phyloP scores from a whole-genome alignment of 2,329 filamentous ascomycete species.

The Corinectria fuckeliana region DNA sequence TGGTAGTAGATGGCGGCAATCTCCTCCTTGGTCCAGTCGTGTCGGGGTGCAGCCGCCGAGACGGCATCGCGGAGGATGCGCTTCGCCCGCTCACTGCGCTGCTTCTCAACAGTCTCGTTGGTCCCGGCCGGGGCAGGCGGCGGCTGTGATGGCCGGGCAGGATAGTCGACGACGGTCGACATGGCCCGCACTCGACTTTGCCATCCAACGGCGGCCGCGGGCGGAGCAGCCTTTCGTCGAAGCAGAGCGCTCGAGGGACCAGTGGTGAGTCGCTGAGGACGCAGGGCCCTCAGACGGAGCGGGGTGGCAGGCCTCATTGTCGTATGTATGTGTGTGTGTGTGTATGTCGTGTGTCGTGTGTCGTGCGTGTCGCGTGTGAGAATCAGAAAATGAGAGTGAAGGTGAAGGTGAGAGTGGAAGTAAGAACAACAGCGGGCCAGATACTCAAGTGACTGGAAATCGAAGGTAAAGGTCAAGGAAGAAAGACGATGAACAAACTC shows the following conservation, averaged over 20 bases:
- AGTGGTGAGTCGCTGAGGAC: constrained; percentile 17
- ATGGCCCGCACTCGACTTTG: constrained; percentile 27
- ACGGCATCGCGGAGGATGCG: constrained; percentile 59
- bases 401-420: constrained; percentile 1
- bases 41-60: constrained; percentile 65
- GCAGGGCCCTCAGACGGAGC: constrained; percentile 28
- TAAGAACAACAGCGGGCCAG: constrained; percentile 1
- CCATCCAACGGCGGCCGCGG: constrained; percentile 19
- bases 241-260: constrained; percentile 21
- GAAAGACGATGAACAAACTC: not conserved
- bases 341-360: not conserved
- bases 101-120: constrained; percentile 31
- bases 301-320: constrained; percentile 28
- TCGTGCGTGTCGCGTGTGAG: not conserved
- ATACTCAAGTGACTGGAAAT: not conserved
- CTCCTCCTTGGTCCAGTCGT: constrained; percentile 82
- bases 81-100: constrained; percentile 35
- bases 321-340: not conserved
- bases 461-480: not conserved
- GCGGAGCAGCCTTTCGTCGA: constrained; percentile 18
- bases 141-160: constrained; percentile 28
- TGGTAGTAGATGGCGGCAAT: constrained; percentile 83
- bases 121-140: constrained; percentile 29
- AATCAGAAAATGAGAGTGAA: not conserved
- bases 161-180: constrained; percentile 39